Conservation (phyloP, 768 basidiomycete genomes). For the Trametes coccinea region DNA sequence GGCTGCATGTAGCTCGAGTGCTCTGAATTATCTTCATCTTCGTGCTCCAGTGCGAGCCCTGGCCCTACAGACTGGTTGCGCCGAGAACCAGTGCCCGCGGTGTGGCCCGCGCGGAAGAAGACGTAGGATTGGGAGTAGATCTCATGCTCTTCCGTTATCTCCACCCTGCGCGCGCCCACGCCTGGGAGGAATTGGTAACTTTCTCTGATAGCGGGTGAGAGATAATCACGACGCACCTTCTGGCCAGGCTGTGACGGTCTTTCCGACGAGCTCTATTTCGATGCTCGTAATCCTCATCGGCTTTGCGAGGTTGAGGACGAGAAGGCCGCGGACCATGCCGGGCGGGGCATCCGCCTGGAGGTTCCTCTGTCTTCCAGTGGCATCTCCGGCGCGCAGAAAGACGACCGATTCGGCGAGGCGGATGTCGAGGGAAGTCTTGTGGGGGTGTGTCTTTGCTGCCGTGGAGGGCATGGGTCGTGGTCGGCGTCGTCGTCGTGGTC, state of each 20-base stretch:
- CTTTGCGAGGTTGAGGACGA: conserved; percentile 66
- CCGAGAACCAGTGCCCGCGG: conserved; percentile 41
- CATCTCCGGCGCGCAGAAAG: conserved; percentile 46
- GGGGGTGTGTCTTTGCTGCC: conserved; percentile 30
- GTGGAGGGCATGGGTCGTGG: conserved; percentile 15
- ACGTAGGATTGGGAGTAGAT: conserved; percentile 70
- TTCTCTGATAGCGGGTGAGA: background rate
- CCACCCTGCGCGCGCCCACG: conserved; percentile 70
- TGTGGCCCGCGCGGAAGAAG: conserved; percentile 65
- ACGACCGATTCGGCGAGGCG: conserved; percentile 59
- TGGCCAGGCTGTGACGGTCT: conserved; percentile 72
- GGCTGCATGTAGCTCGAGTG: conserved; percentile 30
- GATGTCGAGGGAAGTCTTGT: conserved; percentile 40
- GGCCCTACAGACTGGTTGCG: conserved; percentile 54
- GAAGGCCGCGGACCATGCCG: conserved; percentile 63
- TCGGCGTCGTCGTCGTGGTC: conserved; percentile 2
- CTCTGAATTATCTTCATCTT: conserved; percentile 39
- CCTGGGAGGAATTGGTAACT: conserved; percentile 33
- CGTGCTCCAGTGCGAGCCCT: conserved; percentile 45
- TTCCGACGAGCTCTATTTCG: conserved; percentile 75
- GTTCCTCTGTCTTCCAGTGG: conserved; percentile 33
- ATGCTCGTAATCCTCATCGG: conserved; percentile 87
- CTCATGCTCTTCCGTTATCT: conserved; percentile 76
- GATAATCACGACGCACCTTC: conserved; percentile 66
- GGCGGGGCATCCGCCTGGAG: conserved; percentile 43